Base-by-base conservation (phyloP, 1,284 basidiomycete genomes). In the Cystobasidium slooffiae region DNA sequence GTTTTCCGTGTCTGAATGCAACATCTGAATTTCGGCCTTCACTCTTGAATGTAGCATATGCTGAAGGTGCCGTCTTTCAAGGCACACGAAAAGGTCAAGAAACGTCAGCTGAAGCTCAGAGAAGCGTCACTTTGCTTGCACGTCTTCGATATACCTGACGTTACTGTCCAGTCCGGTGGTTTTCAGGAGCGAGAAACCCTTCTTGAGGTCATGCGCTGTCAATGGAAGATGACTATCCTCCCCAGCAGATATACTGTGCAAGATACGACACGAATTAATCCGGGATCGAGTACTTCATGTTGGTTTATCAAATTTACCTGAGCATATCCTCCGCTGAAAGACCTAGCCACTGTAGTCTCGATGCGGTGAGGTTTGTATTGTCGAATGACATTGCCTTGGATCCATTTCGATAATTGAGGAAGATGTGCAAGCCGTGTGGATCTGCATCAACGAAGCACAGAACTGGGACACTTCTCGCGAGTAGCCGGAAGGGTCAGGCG, bases 21-120 rank as follows among this genome's bases (percentile, higher is more conserved):
- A 81, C 55, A 93, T 85, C 81, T 96, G 91, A 74, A 93, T 94
- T 83, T 96, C 94, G 1, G 93, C 93, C 82, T 97, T 97, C 65
- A 88, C 87, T 49, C 90, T 87, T 6, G 84, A 86, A 80, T 91
- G 88, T 41, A 96, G 82, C 87, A 96, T 92, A 77, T 87, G 85
- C 80, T 85, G 86, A 4, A 96, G 87, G 79, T 94, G 92, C 74
- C 87, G 88, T 80, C 93, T 92, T 77, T 18, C 77, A 4, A n/a
- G 22, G 51, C 44, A 41, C 31, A 68, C 24, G 24, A 10, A 43
- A 62, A 43, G 5, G 24, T 44, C 8, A 3, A 61, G 20, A 51
- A 8, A 44, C 6, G 10, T 46, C 24, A 22, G 47, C 22, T 43
- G 16, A 16, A 12, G 20, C 14, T 22, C 14, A 31, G 18, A n/a